Base-by-base conservation (phyloP, 192 early-diverging fungal species). In the Entrophospora sp. region DNA sequence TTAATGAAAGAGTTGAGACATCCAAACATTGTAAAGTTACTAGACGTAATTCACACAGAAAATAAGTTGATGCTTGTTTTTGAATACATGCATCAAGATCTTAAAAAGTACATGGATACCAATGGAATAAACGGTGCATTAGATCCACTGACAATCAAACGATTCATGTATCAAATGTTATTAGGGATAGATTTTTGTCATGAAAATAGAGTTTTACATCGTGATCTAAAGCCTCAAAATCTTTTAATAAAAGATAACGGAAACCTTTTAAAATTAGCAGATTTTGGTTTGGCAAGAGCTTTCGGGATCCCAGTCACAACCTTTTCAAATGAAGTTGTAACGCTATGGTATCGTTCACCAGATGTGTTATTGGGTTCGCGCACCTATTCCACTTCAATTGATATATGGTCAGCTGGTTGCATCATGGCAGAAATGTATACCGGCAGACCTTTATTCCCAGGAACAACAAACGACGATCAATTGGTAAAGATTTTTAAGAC, bases 241-340 rank as follows among this genome's bases (percentile, higher is more conserved):
- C 68, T 92, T 56, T 79, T 92, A 38, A 92, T 92, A 68, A 89
- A 88, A 68, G 75, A 81, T 68, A 81, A 81, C 34, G 89, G 88
- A 36, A n/a, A n/a, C n/a, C 86, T 90, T 62, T 79, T 92, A 43
- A 89, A 95, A 79, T 70, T 91, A 69, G 94, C 88, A 66, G 85
- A 89, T 77, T 90, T 92, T 75, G 88, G 88, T n/a, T 76, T 92
- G 31, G 89, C 89, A 10, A 81, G 89, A 65, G 86, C 88, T 5
- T 87, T 89, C 73, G 90, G 90, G 16, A 89, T 91, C 63, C 89
- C 90, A 12, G 89, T 92, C 61, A 89, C 93, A 72, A 94, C 95
- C 24, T 97, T 94, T 69, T 94, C 93, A 22, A 95, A 97, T 75
- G 96, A 98, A 75, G 96, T 98, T 20, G 96, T 98, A 31, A 98